Evolutionary conservation across 2,329 filamentous ascomycete species (phyloP).

Genomic region (Zymoseptoria tritici): DNA sequence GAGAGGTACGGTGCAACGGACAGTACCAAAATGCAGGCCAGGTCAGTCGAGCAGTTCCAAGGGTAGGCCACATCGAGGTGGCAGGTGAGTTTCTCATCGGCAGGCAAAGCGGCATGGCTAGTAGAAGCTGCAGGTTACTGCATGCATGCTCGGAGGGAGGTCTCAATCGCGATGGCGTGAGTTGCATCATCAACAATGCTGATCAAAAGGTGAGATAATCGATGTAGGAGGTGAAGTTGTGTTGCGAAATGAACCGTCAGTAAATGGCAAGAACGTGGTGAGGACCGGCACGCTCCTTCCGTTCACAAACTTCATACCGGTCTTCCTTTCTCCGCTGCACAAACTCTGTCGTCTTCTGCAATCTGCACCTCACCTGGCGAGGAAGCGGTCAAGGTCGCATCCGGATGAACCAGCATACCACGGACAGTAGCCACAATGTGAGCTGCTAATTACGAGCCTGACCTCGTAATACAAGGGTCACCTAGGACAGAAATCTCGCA

Average conservation of each 20-base stretch:
- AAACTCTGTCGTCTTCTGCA: neutral
- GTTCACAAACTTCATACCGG: neutral
- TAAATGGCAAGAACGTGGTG: neutral
- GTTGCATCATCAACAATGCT: neutral
- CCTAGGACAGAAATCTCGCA: neutral
- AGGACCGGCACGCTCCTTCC: no score
- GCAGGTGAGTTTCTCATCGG: neutral
- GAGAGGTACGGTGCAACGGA: neutral
- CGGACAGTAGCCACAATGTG: neutral
- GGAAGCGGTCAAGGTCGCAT: neutral
- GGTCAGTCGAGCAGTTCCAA: neutral
- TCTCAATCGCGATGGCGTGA: neutral
- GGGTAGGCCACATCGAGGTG: neutral
- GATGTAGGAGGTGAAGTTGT: neutral
- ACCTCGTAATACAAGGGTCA: neutral
- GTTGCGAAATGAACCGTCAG: neutral
- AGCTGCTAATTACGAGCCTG: no score
- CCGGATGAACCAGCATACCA: neutral
- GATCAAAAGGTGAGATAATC: neutral
- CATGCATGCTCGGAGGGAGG: neutral
- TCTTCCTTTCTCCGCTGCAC: neutral
- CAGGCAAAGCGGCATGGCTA: neutral
- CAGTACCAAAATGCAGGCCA: neutral
- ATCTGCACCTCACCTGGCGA: neutral
- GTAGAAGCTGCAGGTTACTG: neutral